Conservation (phyloP, 2,329 filamentous ascomycete genomes). For the Colletotrichum endophyticum region DNA sequence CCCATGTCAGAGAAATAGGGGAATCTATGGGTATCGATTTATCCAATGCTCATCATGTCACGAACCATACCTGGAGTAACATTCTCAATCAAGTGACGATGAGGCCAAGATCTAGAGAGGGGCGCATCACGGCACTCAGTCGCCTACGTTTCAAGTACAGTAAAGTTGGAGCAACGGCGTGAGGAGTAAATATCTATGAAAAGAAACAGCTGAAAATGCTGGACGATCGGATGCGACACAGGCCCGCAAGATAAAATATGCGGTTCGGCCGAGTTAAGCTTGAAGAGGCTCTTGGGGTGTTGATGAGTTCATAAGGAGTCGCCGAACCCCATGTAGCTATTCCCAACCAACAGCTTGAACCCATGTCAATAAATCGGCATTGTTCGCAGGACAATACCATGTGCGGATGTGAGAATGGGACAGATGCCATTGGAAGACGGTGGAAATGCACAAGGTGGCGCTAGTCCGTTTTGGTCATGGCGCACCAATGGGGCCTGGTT, state of each 20-base stretch:
- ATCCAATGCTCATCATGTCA: not conserved
- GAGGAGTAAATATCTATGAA: not conserved
- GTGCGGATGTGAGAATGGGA: constrained; percentile 21
- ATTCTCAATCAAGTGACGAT: not conserved
- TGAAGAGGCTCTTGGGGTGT: not conserved
- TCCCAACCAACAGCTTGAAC: not conserved
- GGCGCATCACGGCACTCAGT: not conserved
- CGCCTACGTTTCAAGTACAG: not conserved
- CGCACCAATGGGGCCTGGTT: constrained; percentile 37
- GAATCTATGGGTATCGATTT: not conserved
- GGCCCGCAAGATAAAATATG: not conserved
- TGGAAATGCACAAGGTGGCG: constrained; percentile 33
- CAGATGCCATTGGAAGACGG: constrained; percentile 40
- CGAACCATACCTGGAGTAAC: no score
- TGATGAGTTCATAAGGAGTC: not conserved
- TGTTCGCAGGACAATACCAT: constrained; percentile 9
- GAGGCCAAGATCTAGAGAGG: not conserved
- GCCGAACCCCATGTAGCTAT: not conserved
- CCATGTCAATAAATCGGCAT: not conserved
- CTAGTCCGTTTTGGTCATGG: constrained; percentile 37
- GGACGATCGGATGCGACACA: not conserved
- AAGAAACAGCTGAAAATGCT: not conserved
- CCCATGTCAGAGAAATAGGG: not conserved
- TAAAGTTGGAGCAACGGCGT: not conserved
- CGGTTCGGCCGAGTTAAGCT: not conserved